Percentiles rank a stretch among this genome's conserved stretches.
These are phyloP conservation scores for Camellia oleifera DNA, from an alignment of 179 eudicot genomes.

Conservation along the genomic window DNA sequence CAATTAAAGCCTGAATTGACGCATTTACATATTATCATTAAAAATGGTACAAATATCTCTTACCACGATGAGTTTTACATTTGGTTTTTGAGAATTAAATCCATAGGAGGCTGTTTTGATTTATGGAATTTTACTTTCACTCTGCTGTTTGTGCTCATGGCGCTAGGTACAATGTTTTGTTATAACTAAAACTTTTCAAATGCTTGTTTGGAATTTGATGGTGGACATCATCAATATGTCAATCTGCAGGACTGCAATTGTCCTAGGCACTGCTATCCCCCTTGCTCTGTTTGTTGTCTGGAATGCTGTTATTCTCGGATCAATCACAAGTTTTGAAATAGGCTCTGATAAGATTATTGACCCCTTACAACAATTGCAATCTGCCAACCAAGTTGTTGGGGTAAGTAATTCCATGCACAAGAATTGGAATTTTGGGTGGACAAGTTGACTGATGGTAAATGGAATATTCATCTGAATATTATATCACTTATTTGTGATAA, in stretches of 20 bases:
- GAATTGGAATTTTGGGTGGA: not conserved
- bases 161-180: not conserved
- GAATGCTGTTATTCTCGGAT: constrained; percentile 94
- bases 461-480: not conserved
- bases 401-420: constrained; percentile 33
- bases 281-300: constrained; percentile 78
- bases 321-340: constrained; percentile 44
- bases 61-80: constrained; percentile 11
- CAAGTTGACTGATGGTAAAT: not conserved
- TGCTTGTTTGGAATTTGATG: not conserved
- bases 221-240: not conserved
- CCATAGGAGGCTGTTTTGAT: not conserved
- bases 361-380: constrained; percentile 69
- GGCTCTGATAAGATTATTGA: constrained; percentile 50
- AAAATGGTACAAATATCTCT: not conserved
- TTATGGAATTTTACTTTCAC: not conserved
- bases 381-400: constrained; percentile 71
- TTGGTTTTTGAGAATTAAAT: not conserved
- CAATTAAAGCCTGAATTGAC: not conserved
- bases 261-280: constrained; percentile 84
- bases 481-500: not conserved
- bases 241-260: constrained; percentile 66
- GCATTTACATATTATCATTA: not conserved
- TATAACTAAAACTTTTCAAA: not conserved
- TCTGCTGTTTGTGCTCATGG: not conserved